A percentile compares a stretch with the other conserved stretches of the same genome.
Conservation (phyloP, 495 filamentous ascomycete species). For the Filosporella fistucella region DNA sequence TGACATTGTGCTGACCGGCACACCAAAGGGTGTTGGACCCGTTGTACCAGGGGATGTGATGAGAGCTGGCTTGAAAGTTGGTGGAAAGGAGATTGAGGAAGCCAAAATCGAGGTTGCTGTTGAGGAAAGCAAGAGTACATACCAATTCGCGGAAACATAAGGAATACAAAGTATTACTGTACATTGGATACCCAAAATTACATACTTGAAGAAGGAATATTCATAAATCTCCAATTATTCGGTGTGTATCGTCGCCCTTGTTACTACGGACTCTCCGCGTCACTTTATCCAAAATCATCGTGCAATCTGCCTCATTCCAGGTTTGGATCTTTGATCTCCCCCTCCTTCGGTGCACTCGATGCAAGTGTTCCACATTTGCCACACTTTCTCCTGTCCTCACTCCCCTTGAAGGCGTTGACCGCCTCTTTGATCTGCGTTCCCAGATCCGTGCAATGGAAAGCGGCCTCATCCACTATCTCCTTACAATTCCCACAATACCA, state of each 20-base stretch:
- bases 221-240: background rate
- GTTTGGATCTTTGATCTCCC: conserved; percentile 48
- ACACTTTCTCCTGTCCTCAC: conserved; percentile 71
- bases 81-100: conserved; percentile 82
- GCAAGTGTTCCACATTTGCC: conserved; percentile 73
- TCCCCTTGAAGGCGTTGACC: conserved; percentile 74
- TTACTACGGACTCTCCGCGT: background rate
- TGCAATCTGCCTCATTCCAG: conserved; percentile 20
- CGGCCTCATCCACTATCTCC: conserved; percentile 75
- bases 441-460: conserved; percentile 85
- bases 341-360: conserved; percentile 41
- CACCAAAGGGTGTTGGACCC: conserved; percentile 90
- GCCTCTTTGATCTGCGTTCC: conserved; percentile 97
- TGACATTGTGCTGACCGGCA: conserved; percentile 91
- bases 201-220: background rate
- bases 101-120: conserved; percentile 80
- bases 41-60: conserved; percentile 86
- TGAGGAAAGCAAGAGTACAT: conserved; percentile 55
- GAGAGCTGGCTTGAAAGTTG: conserved; percentile 75
- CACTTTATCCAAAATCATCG: background rate
- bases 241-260: background rate
- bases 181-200: conserved; percentile 8
- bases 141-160: conserved; percentile 59
- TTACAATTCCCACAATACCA: conserved; percentile 83
- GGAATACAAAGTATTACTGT: background rate